These are phyloP conservation scores for Harringtonia aguacate DNA, from an alignment of 2,329 filamentous ascomycete species.

Conservation along the genomic window DNA sequence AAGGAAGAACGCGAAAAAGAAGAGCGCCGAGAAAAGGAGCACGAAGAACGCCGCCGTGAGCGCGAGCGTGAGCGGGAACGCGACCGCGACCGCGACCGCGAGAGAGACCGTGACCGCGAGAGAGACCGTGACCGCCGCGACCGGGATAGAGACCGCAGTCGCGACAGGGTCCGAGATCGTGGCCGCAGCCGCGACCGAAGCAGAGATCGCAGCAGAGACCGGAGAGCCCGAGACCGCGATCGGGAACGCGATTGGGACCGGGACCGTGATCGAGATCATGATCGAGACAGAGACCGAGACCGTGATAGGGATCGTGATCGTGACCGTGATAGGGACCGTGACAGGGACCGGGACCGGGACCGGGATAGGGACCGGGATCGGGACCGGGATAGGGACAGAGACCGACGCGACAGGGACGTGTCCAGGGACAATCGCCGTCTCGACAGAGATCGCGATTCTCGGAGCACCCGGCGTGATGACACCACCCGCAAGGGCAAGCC, in stretches of 20 bases:
- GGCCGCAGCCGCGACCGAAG: slow-evolving; percentile 19
- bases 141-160: slow-evolving; percentile 24
- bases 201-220: slow-evolving; percentile 9
- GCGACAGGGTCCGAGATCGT: slow-evolving; percentile 13
- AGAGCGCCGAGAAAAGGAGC: slow-evolving; percentile 27
- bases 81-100: slow-evolving; percentile 22
- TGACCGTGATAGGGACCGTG: not conserved
- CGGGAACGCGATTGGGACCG: not conserved
- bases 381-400: not conserved
- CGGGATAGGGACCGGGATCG: slow-evolving; percentile 18
- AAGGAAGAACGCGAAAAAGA: slow-evolving; percentile 27
- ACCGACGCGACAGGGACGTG: slow-evolving; percentile 16
- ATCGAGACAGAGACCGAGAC: not conserved
- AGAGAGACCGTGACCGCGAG: slow-evolving; percentile 27
- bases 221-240: not conserved
- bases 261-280: slow-evolving; percentile 18
- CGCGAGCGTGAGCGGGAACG: slow-evolving; percentile 28
- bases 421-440: not conserved
- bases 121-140: slow-evolving; percentile 25
- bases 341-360: not conserved
- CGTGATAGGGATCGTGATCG: slow-evolving; percentile 18
- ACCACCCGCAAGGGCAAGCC: slow-evolving; percentile 24
- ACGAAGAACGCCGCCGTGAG: slow-evolving; percentile 24
- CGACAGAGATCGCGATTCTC: not conserved
- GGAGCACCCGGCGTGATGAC: slow-evolving; percentile 22